A percentile compares a stretch with the other conserved stretches of the same genome.
Evolutionary conservation across 176 grass and related monocot genomes (phyloP).

Genomic region (Oryza coarctata): DNA sequence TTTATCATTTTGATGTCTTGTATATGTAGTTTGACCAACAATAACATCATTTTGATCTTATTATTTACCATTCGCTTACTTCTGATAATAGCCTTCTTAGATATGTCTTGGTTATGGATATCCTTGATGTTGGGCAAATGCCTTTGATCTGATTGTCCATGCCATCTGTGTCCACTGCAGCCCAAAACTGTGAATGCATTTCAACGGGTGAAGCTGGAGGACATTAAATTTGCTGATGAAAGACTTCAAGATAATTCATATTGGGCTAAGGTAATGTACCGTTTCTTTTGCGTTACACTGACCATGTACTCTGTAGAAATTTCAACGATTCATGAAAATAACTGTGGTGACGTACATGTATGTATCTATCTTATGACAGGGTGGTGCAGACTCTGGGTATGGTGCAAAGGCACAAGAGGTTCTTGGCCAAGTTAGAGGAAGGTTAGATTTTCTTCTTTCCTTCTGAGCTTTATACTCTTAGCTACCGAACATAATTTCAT

Average conservation of each 20-base stretch:
- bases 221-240: slow-evolving; percentile 69
- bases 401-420: slow-evolving; percentile 93
- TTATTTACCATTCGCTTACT: not conserved
- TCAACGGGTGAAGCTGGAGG: slow-evolving; percentile 72
- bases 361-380: slow-evolving; percentile 33
- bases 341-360: not conserved
- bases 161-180: slow-evolving; percentile 41
- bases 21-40: not conserved
- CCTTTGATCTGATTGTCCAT: not conserved
- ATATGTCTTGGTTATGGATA: not conserved
- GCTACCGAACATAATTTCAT: slow-evolving; percentile 13
- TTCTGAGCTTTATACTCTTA: not conserved
- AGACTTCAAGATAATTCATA: slow-evolving; percentile 92
- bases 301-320: not conserved
- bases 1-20: not conserved
- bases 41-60: not conserved
- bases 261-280: slow-evolving; percentile 76
- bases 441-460: slow-evolving; percentile 36
- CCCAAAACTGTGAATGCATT: slow-evolving; percentile 66
- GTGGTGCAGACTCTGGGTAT: slow-evolving; percentile 76
- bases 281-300: not conserved
- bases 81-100: not conserved
- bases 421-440: slow-evolving; percentile 96
- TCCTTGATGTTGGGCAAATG: not conserved
- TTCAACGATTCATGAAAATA: not conserved